phyloP scores from a whole-genome alignment of 768 basidiomycete genomes.

The Roridomyces roridus region DNA sequence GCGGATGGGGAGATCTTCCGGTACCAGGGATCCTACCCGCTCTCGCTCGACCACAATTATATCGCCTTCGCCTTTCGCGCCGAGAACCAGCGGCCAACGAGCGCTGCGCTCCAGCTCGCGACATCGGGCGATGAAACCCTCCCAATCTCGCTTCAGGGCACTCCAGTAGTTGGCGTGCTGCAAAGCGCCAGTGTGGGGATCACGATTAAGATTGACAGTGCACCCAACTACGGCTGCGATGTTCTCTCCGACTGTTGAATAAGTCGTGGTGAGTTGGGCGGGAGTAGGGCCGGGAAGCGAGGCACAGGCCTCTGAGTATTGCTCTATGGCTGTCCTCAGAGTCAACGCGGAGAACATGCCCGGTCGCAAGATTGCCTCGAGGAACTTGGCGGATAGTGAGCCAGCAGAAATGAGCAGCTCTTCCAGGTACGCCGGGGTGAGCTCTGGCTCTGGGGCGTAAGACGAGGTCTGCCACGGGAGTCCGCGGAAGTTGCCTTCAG shows the following conservation, averaged over 20 bases:
- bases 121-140: slow-evolving; percentile 91
- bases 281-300: slow-evolving; percentile 65
- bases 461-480: slow-evolving; percentile 59
- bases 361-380: slow-evolving; percentile 84
- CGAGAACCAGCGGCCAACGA: slow-evolving; percentile 79
- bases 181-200: slow-evolving; percentile 79
- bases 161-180: slow-evolving; percentile 84
- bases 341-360: slow-evolving; percentile 87
- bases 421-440: slow-evolving; percentile 88
- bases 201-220: slow-evolving; percentile 74
- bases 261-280: slow-evolving; percentile 63
- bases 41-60: slow-evolving; percentile 80
- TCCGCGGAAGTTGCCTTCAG: slow-evolving; percentile 34
- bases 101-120: slow-evolving; percentile 89
- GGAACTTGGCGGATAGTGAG: slow-evolving; percentile 79
- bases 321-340: slow-evolving; percentile 80
- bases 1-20: slow-evolving; percentile 71
- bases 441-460: slow-evolving; percentile 74
- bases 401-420: slow-evolving; percentile 75
- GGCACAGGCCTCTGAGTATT: slow-evolving; percentile 78
- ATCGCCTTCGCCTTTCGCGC: slow-evolving; percentile 48
- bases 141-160: slow-evolving; percentile 91
- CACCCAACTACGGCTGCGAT: slow-evolving; percentile 88
- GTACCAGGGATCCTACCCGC: slow-evolving; percentile 66
- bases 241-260: slow-evolving; percentile 72